Evolutionary conservation across 2,329 filamentous ascomycete genomes (phyloP), one percentile per base, ranked within the genome.

Genomic region (Polychaeton citri): DNA sequence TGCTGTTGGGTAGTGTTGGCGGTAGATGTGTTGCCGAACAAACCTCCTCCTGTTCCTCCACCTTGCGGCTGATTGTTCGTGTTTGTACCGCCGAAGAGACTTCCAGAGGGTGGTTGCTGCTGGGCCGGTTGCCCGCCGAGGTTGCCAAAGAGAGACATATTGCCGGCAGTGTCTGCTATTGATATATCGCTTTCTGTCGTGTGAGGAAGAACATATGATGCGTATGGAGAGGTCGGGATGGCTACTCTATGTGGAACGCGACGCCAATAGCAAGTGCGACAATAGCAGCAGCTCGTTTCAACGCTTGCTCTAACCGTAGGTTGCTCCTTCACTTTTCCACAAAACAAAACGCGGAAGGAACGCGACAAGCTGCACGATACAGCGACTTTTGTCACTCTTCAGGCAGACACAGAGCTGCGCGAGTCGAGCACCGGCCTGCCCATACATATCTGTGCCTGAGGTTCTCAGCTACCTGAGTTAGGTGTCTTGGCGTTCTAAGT

Each of bases 81-180:
- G 10, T 31, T 36, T 9, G 24, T 15, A 16, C 46, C 49, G 37
- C 60, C 60, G 55, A 66, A 66, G 39, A 51, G 43, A 9, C 24
- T 17, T 7, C 37, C 37, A 38, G 52, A 56, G 18, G 54, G 47
- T 36, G 12, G 24, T 58, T 62, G 35, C 24, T 28, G 24, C 24
- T 28, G 24, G 24, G 24, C 24, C 12, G 24, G 12, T 15, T 28
- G 24, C 24, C 24, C 24, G 34, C 53, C 58, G 42, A 63, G 63
- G 12, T 63, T 52, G 34, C 53, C 58, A 42, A 63, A 64, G 12
- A 63, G 52, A 37, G 61, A 62, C 57, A 28, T 28, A 12, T 15
- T 28, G 24, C 24, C n/a, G n/a, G n/a, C n/a, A n/a, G n/a, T n/a
- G n/a, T n/a, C n/a, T n/a, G n/a, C n/a, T n/a, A n/a, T n/a, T n/a